These are phyloP conservation scores for Maudiozyma turicensis DNA, from an alignment of 805 yeast species.

Conservation along the genomic window DNA sequence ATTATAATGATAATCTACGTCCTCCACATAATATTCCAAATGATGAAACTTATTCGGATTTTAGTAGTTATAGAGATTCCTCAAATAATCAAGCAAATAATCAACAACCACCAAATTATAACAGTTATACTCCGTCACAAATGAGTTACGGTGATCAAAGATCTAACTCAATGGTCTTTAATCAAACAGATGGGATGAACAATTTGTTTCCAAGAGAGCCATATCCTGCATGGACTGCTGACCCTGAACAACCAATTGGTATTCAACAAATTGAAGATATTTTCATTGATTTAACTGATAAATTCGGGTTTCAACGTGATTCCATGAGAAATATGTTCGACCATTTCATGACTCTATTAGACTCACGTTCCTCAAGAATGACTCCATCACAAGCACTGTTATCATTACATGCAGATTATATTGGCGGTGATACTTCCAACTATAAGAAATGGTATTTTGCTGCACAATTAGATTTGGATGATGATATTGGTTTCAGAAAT, in stretches of 20 bases:
- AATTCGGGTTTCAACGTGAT: slow-evolving; percentile 84
- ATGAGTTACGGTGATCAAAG: slow-evolving; percentile 74
- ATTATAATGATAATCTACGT: not conserved
- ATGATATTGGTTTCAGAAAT: slow-evolving; percentile 46
- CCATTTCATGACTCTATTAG: slow-evolving; percentile 74
- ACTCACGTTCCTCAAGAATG: slow-evolving; percentile 80
- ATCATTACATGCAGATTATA: slow-evolving; percentile 75
- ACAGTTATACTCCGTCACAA: slow-evolving; percentile 62
- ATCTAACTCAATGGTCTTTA: slow-evolving; percentile 37
- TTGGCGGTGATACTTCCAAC: slow-evolving; percentile 81
- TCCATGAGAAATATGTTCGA: slow-evolving; percentile 88
- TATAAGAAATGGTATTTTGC: slow-evolving; percentile 90
- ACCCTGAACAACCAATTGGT: slow-evolving; percentile 76
- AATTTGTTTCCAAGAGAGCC: slow-evolving; percentile 70
- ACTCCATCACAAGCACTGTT: slow-evolving; percentile 76
- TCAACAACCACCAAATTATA: slow-evolving; percentile 36
- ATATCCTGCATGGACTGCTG: slow-evolving; percentile 98
- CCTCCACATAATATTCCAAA: not conserved
- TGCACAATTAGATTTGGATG: slow-evolving; percentile 69
- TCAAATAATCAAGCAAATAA: slow-evolving; percentile 7
- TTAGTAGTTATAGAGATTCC: slow-evolving; percentile 45
- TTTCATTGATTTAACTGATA: slow-evolving; percentile 71
- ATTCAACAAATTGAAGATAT: slow-evolving; percentile 80
- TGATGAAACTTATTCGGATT: slow-evolving; percentile 52
- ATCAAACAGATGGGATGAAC: not conserved